Conservation (phyloP, 2,329 filamentous ascomycete species). For the Hypoxylon sp. region DNA sequence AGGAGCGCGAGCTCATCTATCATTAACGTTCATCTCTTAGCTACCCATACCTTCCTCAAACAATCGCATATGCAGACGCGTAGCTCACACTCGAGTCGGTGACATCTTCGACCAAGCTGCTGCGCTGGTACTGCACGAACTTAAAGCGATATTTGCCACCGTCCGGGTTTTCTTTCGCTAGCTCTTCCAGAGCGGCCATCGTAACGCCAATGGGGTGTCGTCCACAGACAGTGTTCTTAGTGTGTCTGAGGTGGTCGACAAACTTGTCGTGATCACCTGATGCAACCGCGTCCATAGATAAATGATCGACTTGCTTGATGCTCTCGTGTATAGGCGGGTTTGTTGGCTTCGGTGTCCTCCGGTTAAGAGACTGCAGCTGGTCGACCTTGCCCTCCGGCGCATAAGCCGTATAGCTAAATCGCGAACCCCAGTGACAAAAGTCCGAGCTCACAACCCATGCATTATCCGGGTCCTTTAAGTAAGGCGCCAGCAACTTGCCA, state of each 20-base stretch:
- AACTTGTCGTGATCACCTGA: slow-evolving; percentile 81
- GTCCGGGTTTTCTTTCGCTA: slow-evolving; percentile 62
- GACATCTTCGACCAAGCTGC: slow-evolving; percentile 77
- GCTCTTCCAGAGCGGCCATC: slow-evolving; percentile 86
- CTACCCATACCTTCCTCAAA: slow-evolving; percentile 60
- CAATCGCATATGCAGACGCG: slow-evolving; percentile 87
- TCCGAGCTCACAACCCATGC: slow-evolving; percentile 93
- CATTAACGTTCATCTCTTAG: slow-evolving; percentile 8
- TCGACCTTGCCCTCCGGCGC: slow-evolving; percentile 60
- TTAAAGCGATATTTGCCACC: slow-evolving; percentile 72
- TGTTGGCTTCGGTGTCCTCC: slow-evolving; percentile 55
- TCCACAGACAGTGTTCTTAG: slow-evolving; percentile 93
- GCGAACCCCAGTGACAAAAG: slow-evolving; percentile 94
- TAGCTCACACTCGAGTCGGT: slow-evolving; percentile 93
- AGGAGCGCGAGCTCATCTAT: slow-evolving; percentile 41
- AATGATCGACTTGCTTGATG: slow-evolving; percentile 83
- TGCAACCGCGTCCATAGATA: slow-evolving; percentile 88
- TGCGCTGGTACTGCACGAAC: slow-evolving; percentile 90
- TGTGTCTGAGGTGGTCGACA: slow-evolving; percentile 76
- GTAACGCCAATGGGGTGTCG: slow-evolving; percentile 93
- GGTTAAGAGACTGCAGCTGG: slow-evolving; percentile 58
- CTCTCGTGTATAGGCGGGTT: slow-evolving; percentile 82
- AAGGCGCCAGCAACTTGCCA: slow-evolving; percentile 81
- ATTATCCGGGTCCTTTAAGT: slow-evolving; percentile 80
- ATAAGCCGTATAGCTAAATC: slow-evolving; percentile 90